phyloP scores from a whole-genome alignment of 2,329 filamentous ascomycete species.

The Hypomyces perniciosus region DNA sequence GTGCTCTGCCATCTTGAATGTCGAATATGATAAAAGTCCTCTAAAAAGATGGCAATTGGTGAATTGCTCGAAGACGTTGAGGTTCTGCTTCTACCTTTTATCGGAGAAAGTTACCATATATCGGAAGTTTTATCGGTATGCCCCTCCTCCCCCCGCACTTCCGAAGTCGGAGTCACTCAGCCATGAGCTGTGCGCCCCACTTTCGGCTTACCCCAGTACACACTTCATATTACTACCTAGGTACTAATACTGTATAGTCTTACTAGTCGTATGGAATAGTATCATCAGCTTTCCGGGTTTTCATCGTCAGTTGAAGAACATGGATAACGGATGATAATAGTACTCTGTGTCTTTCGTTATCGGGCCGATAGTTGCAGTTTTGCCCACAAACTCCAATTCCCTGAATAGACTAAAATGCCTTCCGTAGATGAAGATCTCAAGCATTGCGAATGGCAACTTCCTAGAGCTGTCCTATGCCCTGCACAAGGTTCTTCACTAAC shows the following conservation, averaged over 20 bases:
- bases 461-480: no score
- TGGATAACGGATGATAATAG: background rate
- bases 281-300: no score
- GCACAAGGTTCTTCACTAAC: no score
- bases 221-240: background rate
- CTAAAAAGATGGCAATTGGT: background rate
- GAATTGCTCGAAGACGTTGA: background rate
- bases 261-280: no score
- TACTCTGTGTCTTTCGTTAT: background rate
- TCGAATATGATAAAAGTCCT: background rate
- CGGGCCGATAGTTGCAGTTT: no score
- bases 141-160: background rate
- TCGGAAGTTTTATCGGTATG: background rate
- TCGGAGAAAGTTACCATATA: background rate
- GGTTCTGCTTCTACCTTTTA: background rate
- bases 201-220: background rate
- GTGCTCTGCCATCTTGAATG: constrained; percentile 55
- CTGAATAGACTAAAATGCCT: background rate
- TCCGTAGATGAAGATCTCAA: no score
- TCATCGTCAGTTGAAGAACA: background rate
- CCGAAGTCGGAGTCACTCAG: constrained; percentile 6
- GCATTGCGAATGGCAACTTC: no score
- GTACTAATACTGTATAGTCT: background rate
- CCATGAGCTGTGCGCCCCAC: background rate
- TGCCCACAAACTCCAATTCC: no score